Conservation (phyloP, 257 asterid species). For the Mentha longifolia region DNA sequence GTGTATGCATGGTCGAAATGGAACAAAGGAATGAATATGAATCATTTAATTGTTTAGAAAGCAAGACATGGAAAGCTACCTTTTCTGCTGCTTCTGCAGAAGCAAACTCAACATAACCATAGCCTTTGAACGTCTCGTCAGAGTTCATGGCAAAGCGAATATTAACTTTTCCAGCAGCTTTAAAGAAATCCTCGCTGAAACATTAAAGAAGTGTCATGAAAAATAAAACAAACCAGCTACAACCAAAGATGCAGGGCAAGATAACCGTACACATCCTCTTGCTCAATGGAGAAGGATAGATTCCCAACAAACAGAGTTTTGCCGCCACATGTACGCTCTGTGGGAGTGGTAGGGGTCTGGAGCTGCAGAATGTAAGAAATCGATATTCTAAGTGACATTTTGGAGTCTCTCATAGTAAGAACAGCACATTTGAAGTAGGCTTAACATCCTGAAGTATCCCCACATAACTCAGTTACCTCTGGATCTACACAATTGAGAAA, state of each 20-base stretch:
- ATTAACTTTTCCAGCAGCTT: constrained; percentile 71
- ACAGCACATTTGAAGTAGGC: constrained; percentile 1
- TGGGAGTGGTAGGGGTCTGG: constrained; percentile 53
- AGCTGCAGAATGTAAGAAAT: constrained; percentile 47
- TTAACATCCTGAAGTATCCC: constrained; percentile 15
- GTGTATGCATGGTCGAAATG: background rate
- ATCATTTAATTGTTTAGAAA: background rate
- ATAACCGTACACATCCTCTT: constrained; percentile 65
- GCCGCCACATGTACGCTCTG: constrained; percentile 47
- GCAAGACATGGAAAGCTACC: constrained; percentile 40
- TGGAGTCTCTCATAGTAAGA: constrained; percentile 17
- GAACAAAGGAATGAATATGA: background rate
- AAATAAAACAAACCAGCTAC: background rate
- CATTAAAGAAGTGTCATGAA: background rate
- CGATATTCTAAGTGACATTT: constrained; percentile 2
- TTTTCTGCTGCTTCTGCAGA: constrained; percentile 69
- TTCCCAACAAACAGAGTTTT: constrained; percentile 82
- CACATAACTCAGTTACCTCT: background rate
- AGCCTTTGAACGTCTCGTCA: constrained; percentile 74
- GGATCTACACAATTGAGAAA: background rate
- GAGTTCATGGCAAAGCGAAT: constrained; percentile 60
- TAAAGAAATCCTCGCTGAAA: constrained; percentile 72
- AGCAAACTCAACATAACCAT: constrained; percentile 90
- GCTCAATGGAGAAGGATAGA: constrained; percentile 58
- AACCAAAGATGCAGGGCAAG: background rate